Base-by-base conservation (phyloP, 805 yeast genomes). In the Myxozyma udenii region DNA sequence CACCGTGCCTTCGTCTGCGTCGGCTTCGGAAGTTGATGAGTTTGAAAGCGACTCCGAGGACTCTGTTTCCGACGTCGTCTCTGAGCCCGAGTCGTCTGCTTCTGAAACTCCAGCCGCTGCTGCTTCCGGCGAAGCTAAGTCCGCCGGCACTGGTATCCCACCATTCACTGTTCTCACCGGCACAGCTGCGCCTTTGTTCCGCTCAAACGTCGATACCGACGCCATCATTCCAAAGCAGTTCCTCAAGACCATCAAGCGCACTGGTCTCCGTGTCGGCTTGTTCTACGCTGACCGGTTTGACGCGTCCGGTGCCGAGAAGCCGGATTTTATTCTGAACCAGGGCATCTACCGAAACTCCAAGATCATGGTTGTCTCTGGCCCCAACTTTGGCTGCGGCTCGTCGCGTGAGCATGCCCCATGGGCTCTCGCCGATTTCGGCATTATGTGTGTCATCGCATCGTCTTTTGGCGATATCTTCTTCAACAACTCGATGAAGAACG, bases 341-440 rank as follows among this genome's bases (percentile, higher is more conserved):
- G 85, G 77, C 49, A 96, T 96, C 46, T 91, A 82, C 77, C 80
- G 83, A 61, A 65, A 77, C 22, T 84, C 98, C 19, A 83, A 85
- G 70, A 84, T 91, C 62, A 75, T 93, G 61, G 84, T 91, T 62
- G 95, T 89, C 54, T 82, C 95, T 39, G 98, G 98, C 69, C 95
- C 87, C 68, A 93, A 93, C 77, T 93, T 93, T 68, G 98, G 98
- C 61, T 93, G 98, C 76, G 98, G 98, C 65, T 90, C 97, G 37
- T 90, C 97, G 1, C 87, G 98, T 79, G 98, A 93, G 72, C 98
- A 93, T 66, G 98, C 98, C 30, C 98, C 98, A 52, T 93, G 98
- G 98, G 98, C 98, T 1, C 78, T 93, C 61, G 90, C 89, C 65
- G 98, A 93, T 73, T 93, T 93, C 66, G 98, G 98, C 71, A 89